Evolutionary conservation across 2,329 filamentous ascomycete genomes (phyloP).

Genomic region (Penicillium sp.): DNA sequence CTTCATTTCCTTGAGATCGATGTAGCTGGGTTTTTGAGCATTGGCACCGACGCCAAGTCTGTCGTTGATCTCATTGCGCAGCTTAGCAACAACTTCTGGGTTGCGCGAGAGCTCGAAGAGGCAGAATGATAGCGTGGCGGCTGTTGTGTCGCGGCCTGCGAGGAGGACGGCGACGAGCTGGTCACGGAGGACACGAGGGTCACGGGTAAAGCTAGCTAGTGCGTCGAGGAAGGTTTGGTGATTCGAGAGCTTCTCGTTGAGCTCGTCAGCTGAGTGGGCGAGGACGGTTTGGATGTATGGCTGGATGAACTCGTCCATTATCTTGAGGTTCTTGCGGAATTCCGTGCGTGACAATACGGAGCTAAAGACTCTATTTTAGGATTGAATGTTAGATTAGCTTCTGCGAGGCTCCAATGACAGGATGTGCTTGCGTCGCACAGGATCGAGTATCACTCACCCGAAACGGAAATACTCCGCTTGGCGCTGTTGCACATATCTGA

Average conservation of each 20-base stretch:
- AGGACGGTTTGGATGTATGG: slow-evolving; percentile 75
- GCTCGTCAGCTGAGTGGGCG: slow-evolving; percentile 66
- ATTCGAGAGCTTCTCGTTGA: slow-evolving; percentile 68
- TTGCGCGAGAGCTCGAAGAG: slow-evolving; percentile 78
- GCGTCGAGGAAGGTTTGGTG: slow-evolving; percentile 85
- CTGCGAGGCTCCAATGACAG: not conserved
- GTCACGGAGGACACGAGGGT: slow-evolving; percentile 67
- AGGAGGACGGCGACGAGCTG: slow-evolving; percentile 80
- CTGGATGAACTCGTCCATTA: slow-evolving; percentile 74
- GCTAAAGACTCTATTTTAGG: slow-evolving; percentile 55
- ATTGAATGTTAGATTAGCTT: slow-evolving; percentile 12
- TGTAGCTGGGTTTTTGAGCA: slow-evolving; percentile 60
- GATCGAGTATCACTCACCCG: slow-evolving; percentile 46
- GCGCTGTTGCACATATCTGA: slow-evolving; percentile 73
- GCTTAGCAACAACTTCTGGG: slow-evolving; percentile 64
- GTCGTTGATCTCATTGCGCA: slow-evolving; percentile 70
- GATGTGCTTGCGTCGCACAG: not conserved
- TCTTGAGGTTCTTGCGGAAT: slow-evolving; percentile 64
- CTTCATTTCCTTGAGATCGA: slow-evolving; percentile 82
- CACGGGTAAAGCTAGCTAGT: slow-evolving; percentile 74
- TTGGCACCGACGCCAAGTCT: slow-evolving; percentile 62
- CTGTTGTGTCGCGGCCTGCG: slow-evolving; percentile 81
- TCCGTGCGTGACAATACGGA: slow-evolving; percentile 61
- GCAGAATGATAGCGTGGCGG: slow-evolving; percentile 74
- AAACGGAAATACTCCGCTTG: slow-evolving; percentile 67